Evolutionary conservation across 208 protist species (phyloP).

Genomic region (Leishmania turanica): DNA sequence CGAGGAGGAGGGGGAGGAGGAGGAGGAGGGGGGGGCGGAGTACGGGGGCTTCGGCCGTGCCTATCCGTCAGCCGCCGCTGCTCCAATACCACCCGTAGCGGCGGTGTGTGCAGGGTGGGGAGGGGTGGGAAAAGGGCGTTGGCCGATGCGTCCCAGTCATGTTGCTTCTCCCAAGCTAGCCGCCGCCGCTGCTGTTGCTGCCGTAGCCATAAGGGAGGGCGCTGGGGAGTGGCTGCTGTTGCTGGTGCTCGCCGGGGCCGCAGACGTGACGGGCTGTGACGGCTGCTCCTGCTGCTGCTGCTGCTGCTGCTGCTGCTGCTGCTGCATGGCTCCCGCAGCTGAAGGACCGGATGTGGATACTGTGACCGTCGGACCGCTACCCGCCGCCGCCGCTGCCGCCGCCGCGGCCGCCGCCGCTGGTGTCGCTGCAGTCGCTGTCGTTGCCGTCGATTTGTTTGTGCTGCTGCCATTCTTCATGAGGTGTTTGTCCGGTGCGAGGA

Average conservation of each 20-base stretch:
- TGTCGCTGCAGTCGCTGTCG: not conserved
- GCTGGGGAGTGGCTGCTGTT: not conserved
- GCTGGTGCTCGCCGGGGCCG: not conserved
- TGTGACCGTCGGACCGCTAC: not conserved
- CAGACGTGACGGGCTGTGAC: not conserved
- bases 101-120: not conserved
- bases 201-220: not conserved
- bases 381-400: not conserved
- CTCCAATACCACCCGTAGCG: not conserved
- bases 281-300: not conserved
- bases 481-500: conserved; percentile 53
- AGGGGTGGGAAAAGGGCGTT: not conserved
- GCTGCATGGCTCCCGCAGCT: not conserved
- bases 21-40: not conserved
- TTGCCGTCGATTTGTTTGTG: not conserved
- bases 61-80: not conserved
- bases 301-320: not conserved
- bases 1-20: not conserved
- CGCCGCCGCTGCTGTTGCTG: not conserved
- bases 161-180: not conserved
- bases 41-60: not conserved
- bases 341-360: not conserved
- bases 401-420: not conserved
- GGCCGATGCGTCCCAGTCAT: not conserved
- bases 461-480: conserved; percentile 1